These are phyloP conservation scores for Candida koratica DNA, from an alignment of 805 yeast genomes.

Conservation along the genomic window DNA sequence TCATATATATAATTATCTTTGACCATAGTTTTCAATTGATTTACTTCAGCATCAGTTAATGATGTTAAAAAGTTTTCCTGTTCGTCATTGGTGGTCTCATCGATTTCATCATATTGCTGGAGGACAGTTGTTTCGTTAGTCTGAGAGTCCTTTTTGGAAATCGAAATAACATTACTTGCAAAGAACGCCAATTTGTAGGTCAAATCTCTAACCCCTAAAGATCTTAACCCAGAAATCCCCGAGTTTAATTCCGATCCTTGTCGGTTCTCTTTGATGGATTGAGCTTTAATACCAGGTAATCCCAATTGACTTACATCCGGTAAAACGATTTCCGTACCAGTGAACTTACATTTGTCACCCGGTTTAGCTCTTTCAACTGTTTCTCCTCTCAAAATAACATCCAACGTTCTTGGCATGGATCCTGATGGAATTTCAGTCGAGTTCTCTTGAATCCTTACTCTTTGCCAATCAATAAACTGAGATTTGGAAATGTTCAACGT, in stretches of 20 bases:
- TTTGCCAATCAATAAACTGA: slow-evolving; percentile 94
- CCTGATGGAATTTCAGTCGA: slow-evolving; percentile 97
- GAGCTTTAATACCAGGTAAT: slow-evolving; percentile 90
- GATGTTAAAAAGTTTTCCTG: slow-evolving; percentile 79
- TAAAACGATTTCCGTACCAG: slow-evolving; percentile 90
- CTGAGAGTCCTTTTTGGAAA: slow-evolving; percentile 29
- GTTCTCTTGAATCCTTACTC: slow-evolving; percentile 90
- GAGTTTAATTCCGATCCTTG: slow-evolving; percentile 70
- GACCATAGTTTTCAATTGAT: slow-evolving; percentile 85
- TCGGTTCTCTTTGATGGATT: slow-evolving; percentile 63
- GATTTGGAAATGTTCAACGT: slow-evolving; percentile 78
- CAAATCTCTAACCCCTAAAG: slow-evolving; percentile 91
- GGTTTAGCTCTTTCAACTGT: slow-evolving; percentile 95
- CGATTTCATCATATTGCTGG: slow-evolving; percentile 25
- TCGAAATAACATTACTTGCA: slow-evolving; percentile 84
- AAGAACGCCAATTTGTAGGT: slow-evolving; percentile 88
- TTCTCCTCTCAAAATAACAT: slow-evolving; percentile 89
- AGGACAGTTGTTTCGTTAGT: slow-evolving; percentile 24
- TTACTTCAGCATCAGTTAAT: slow-evolving; percentile 74
- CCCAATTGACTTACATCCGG: slow-evolving; percentile 95
- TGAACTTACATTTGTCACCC: slow-evolving; percentile 90
- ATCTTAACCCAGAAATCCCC: slow-evolving; percentile 83
- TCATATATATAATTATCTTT: slow-evolving; percentile 81
- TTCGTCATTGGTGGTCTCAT: slow-evolving; percentile 45
- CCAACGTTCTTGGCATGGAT: slow-evolving; percentile 96